phyloP scores from a whole-genome alignment of 2,329 filamentous ascomycete species.

The Claviceps maximensis region DNA sequence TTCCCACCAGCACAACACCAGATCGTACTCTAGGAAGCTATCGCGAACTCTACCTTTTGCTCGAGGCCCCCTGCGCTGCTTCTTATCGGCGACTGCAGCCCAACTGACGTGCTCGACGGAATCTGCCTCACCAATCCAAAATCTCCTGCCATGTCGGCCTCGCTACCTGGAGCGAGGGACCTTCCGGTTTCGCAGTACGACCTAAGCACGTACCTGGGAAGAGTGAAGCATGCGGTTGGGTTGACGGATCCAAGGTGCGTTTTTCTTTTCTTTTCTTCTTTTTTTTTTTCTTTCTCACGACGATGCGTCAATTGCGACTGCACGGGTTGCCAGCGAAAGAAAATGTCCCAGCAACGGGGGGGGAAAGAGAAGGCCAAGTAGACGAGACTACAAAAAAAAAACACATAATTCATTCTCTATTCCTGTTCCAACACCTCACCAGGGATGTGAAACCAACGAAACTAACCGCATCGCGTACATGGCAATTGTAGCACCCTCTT shows the following conservation, averaged over 20 bases:
- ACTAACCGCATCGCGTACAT: neutral
- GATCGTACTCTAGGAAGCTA: neutral
- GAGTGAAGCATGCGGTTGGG: slow-evolving; percentile 77
- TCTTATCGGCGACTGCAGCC: neutral
- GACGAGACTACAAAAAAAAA: neutral
- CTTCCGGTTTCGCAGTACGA: slow-evolving; percentile 88
- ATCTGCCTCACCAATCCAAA: neutral
- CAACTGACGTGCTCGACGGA: neutral
- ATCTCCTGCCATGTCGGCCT: slow-evolving; percentile 42
- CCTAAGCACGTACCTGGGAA: slow-evolving; percentile 84
- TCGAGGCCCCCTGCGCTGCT: neutral
- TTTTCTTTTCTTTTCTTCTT: too few relatives aligned
- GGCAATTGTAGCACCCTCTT: slow-evolving; percentile 58
- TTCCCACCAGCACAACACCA: neutral
- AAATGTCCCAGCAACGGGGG: neutral
- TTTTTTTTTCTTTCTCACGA: too few relatives aligned
- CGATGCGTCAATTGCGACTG: neutral
- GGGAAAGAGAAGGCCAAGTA: neutral
- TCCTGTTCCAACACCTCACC: neutral
- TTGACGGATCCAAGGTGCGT: slow-evolving; percentile 91
- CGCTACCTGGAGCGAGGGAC: slow-evolving; percentile 58
- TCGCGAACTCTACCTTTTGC: neutral
- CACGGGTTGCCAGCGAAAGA: neutral
- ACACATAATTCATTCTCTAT: neutral
- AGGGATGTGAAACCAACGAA: too few relatives aligned